Percentiles rank a stretch among this genome's conserved stretches.
Conservation (phyloP, 1,139 yeast species). For the Cylindricascospora bacillispora region DNA sequence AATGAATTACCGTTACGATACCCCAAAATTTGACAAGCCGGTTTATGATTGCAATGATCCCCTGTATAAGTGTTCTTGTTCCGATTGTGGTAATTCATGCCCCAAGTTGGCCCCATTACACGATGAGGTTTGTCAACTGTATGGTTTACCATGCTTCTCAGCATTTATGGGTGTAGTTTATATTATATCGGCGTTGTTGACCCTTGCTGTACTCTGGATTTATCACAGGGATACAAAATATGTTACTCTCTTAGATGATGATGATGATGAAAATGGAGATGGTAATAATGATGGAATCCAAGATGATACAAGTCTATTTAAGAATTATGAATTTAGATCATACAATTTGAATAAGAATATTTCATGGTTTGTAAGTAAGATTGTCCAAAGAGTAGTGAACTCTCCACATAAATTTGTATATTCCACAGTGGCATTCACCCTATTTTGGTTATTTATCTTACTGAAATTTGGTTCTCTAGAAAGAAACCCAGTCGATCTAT, state of each 20-base stretch:
- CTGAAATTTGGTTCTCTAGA: constrained; percentile 45
- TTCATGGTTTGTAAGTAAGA: constrained; percentile 28
- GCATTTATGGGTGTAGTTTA: constrained; percentile 22
- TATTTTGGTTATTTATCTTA: constrained; percentile 32
- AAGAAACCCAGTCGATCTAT: constrained; percentile 64
- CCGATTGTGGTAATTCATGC: constrained; percentile 77
- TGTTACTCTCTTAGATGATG: constrained; percentile 7
- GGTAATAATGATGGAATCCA: constrained; percentile 11
- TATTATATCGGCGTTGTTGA: constrained; percentile 24
- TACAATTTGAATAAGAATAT: constrained; percentile 9
- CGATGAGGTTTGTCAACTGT: constrained; percentile 39
- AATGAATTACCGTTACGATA: constrained; percentile 56
- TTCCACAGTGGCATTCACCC: neutral
- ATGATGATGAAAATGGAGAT: constrained; percentile 8
- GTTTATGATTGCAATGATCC: constrained; percentile 43
- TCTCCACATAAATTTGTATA: constrained; percentile 33
- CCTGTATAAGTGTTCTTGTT: constrained; percentile 67
- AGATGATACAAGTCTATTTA: constrained; percentile 15
- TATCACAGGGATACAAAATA: constrained; percentile 9
- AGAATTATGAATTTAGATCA: constrained; percentile 9
- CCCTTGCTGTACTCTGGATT: no score
- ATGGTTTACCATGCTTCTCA: constrained; percentile 61
- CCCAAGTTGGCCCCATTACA: constrained; percentile 46
- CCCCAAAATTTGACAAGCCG: constrained; percentile 19
- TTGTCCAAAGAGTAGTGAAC: constrained; percentile 46